Conservation (phyloP, 129 eudicot species). For the Ambrosia trifida region DNA sequence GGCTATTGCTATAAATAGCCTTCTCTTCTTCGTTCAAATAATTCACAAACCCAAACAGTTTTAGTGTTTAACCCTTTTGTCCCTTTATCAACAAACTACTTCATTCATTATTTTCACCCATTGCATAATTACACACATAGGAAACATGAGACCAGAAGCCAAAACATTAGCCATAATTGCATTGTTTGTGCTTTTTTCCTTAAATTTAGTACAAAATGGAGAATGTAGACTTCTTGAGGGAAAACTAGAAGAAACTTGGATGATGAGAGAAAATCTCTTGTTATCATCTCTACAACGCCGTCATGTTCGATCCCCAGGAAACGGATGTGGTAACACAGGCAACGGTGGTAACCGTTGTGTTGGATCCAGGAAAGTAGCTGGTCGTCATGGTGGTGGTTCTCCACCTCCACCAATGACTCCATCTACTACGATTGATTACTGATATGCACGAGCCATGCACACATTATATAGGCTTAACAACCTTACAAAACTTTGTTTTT, state of each 20-base stretch:
- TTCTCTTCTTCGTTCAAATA: no score
- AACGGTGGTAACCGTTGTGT: conserved; percentile 36
- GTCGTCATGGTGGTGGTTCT: not conserved
- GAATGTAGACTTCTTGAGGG: conserved; percentile 34
- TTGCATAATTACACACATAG: no score
- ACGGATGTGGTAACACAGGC: conserved; percentile 34
- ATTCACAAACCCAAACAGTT: no score
- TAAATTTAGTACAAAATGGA: not conserved
- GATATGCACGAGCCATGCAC: not conserved
- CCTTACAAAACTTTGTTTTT: not conserved
- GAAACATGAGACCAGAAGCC: no score
- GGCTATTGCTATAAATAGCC: no score
- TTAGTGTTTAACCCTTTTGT: no score
- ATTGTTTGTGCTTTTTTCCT: no score
- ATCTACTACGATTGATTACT: not conserved
- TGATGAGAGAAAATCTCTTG: conserved; percentile 22
- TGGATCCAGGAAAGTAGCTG: conserved; percentile 31
- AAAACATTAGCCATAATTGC: no score
- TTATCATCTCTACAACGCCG: conserved; percentile 31
- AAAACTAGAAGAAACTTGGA: conserved; percentile 25
- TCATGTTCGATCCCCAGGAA: conserved; percentile 22
- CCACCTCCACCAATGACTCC: conserved; percentile 4
- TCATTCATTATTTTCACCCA: no score
- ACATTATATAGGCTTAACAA: not conserved
- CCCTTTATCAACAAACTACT: no score